phyloP scores from a whole-genome alignment of 2,329 filamentous ascomycete species.

The Pseudogymnoascus verrucosus region DNA sequence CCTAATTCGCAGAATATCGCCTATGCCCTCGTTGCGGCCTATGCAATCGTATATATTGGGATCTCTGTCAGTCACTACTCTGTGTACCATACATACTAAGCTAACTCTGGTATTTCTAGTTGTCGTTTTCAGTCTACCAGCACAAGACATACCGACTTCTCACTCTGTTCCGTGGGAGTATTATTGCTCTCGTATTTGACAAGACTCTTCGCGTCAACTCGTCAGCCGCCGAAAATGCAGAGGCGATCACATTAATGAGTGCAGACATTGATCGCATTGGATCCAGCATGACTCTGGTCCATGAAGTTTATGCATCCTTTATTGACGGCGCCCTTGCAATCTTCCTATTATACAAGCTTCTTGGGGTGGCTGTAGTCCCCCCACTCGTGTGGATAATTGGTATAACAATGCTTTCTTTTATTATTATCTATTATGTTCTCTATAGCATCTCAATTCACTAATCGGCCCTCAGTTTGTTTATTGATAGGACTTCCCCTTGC shows the following conservation, averaged over 20 bases:
- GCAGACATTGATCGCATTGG: not conserved
- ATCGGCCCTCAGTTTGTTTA: not conserved
- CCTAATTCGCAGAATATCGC: constrained; percentile 24
- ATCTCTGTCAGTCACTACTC: constrained; percentile 29
- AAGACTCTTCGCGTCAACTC: constrained; percentile 12
- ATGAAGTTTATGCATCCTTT: not conserved
- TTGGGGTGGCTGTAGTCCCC: not conserved
- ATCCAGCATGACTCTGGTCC: not conserved
- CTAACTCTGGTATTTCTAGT: not conserved
- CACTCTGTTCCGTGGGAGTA: constrained; percentile 9
- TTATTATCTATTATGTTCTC: not conserved
- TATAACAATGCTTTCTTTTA: not conserved
- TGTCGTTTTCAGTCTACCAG: constrained; percentile 7
- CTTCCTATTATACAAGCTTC: not conserved
- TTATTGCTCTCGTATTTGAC: constrained; percentile 9
- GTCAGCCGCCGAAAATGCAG: not conserved
- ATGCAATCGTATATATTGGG: constrained; percentile 34
- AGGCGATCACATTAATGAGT: constrained; percentile 1
- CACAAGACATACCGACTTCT: constrained; percentile 12
- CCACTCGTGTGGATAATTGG: not conserved
- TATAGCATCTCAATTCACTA: not conserved
- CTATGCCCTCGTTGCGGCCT: constrained; percentile 35
- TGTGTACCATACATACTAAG: not conserved
- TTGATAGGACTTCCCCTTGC: not conserved
- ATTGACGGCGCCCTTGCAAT: not conserved